Evolutionary conservation across 2,329 filamentous ascomycete genomes (phyloP).

Genomic region (Pestalotiopsis sp.): DNA sequence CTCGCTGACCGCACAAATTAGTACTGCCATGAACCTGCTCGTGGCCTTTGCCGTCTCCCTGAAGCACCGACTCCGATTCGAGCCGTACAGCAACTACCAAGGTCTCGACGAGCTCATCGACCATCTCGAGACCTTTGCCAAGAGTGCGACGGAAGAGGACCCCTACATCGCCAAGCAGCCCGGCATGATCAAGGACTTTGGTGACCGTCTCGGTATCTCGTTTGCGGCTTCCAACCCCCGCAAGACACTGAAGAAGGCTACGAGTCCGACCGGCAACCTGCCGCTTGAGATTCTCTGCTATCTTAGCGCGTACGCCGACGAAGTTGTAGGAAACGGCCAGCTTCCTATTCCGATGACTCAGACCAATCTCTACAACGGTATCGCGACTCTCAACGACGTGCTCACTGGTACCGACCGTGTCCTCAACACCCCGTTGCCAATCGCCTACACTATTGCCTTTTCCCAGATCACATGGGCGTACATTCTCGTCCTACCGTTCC

Average conservation of each 20-base stretch:
- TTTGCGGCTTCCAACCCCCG: slow-evolving; percentile 80
- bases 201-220: slow-evolving; percentile 75
- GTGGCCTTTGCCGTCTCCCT: slow-evolving; percentile 76
- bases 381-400: slow-evolving; percentile 71
- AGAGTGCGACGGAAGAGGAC: slow-evolving; percentile 47
- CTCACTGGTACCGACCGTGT: slow-evolving; percentile 76
- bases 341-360: slow-evolving; percentile 61
- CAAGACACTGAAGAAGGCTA: slow-evolving; percentile 74
- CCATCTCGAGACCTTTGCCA: slow-evolving; percentile 77
- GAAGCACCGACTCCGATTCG: slow-evolving; percentile 83
- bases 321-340: slow-evolving; percentile 57
- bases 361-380: slow-evolving; percentile 60
- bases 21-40: slow-evolving; percentile 74
- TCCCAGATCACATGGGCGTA: slow-evolving; percentile 87
- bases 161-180: slow-evolving; percentile 42
- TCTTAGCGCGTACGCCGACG: slow-evolving; percentile 67
- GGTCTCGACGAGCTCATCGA: slow-evolving; percentile 71
- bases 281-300: slow-evolving; percentile 81
- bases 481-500: slow-evolving; percentile 79
- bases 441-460: slow-evolving; percentile 83
- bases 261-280: slow-evolving; percentile 77
- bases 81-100: slow-evolving; percentile 77
- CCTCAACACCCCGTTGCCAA: slow-evolving; percentile 78
- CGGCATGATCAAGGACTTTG: slow-evolving; percentile 61
- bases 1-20: slow-evolving; percentile 19